Conservation (phyloP, 1,139 yeast genomes). For the Lodderomyces metapsilosis region DNA sequence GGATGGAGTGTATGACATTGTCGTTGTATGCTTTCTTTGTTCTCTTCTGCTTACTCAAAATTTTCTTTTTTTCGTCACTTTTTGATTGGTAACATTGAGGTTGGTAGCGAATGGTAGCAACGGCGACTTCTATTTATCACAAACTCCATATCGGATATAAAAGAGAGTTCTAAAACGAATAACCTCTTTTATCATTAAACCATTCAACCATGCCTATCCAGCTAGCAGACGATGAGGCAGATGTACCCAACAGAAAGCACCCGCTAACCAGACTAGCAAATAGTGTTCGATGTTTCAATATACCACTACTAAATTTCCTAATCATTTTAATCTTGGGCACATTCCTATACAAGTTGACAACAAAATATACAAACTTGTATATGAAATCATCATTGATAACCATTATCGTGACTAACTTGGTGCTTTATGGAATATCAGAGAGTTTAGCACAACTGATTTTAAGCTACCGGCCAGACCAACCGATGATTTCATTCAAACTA, state of each 20-base stretch:
- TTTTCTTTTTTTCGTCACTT: conserved; percentile 10
- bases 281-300: conserved; percentile 34
- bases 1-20: conserved; percentile 42
- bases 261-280: conserved; percentile 29
- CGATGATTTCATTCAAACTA: conserved; percentile 22
- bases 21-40: not conserved
- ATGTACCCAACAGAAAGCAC: conserved; percentile 6
- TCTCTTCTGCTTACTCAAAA: conserved; percentile 1
- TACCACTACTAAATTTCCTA: conserved; percentile 55
- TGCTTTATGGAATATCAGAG: conserved; percentile 86
- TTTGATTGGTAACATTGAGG: conserved; percentile 13
- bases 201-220: conserved; percentile 25
- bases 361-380: conserved; percentile 63
- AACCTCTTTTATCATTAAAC: too few species aligned
- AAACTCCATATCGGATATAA: too few species aligned
- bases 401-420: conserved; percentile 77
- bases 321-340: conserved; percentile 49
- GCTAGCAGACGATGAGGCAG: conserved; percentile 15
- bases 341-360: conserved; percentile 52
- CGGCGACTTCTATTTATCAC: too few species aligned
- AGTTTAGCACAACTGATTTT: conserved; percentile 77
- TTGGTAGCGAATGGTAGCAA: conserved; percentile 4
- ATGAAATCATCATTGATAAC: conserved; percentile 67
- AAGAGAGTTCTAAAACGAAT: too few species aligned
- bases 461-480: conserved; percentile 27